A percentile compares a stretch with the other conserved stretches of the same genome.
Conservation (phyloP, 768 basidiomycete genomes). For the Mycena floridula region DNA sequence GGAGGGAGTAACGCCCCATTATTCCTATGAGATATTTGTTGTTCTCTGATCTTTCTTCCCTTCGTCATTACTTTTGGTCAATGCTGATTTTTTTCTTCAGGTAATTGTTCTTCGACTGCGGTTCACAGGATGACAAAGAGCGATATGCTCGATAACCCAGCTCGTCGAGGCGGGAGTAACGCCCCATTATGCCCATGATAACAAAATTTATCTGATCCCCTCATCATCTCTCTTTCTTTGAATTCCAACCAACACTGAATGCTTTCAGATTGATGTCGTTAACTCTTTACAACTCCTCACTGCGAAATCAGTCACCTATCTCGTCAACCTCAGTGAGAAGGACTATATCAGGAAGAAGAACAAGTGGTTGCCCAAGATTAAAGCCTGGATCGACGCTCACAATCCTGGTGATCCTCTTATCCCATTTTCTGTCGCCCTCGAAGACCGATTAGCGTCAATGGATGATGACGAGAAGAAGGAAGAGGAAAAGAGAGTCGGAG, state of each 20-base stretch:
- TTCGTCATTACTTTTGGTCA: too few relatives aligned
- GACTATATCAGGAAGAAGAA: slow-evolving; percentile 98
- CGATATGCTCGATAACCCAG: slow-evolving; percentile 83
- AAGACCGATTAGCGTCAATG: slow-evolving; percentile 75
- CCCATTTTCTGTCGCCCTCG: slow-evolving; percentile 93
- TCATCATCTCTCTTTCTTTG: neutral
- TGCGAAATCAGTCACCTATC: slow-evolving; percentile 95
- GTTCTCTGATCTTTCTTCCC: slow-evolving; percentile 19
- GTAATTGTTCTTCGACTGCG: neutral
- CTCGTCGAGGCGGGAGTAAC: slow-evolving; percentile 86
- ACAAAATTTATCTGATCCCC: slow-evolving; percentile 14
- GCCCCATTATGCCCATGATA: slow-evolving; percentile 63
- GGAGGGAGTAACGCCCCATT: slow-evolving; percentile 75
- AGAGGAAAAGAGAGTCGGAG: slow-evolving; percentile 72
- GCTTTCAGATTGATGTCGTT: slow-evolving; percentile 75
- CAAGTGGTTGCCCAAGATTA: slow-evolving; percentile 98
- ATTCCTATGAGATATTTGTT: slow-evolving; percentile 54
- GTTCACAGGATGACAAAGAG: too few relatives aligned
- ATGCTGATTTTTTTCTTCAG: too few relatives aligned
- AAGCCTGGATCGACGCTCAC: slow-evolving; percentile 94
- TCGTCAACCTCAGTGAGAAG: slow-evolving; percentile 92
- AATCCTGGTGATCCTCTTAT: slow-evolving; percentile 95
- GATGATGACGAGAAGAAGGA: slow-evolving; percentile 66
- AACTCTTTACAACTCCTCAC: slow-evolving; percentile 88
- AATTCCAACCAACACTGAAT: too few relatives aligned